Evolutionary conservation across 352 stramenopile species (phyloP), one percentile per base, ranked within the genome.

Genomic region (Elongisporangium anandrum): DNA sequence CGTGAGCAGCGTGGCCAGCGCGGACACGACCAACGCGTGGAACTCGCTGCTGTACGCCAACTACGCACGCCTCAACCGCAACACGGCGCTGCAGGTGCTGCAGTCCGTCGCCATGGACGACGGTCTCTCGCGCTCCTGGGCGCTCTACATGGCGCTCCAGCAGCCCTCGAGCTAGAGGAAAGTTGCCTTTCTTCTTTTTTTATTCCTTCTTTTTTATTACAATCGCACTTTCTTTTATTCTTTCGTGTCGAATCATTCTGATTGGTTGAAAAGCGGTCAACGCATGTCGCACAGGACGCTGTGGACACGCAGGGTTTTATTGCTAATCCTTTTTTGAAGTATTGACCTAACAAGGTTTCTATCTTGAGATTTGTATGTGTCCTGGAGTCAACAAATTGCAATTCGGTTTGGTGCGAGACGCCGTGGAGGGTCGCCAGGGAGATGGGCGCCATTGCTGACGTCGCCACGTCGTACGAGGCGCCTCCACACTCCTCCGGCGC

Each of bases 91-190:
- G n/a, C 45, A 62, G 1, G 75, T 84, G 58, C 80, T 94, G 52
- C 73, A 85, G 63, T 66, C 80, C 17, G 75, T 68, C 49, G 57
- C 69, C 5, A 76, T 94, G 67, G 83, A 90, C 69, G 73, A 92
- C 57, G 85, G 85, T 0, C 79, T 94, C 50, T 87, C 85, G 20
- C 80, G 73, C n/a, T 90, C 85, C 19, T 94, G 85, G 85, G 85
- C 85, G 17, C 64, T 94, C 17, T 94, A 94, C 71, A 81, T 85
- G 61, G 78, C 76, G 17, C 56, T 59, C 39, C 59, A 64, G 59
- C 51, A 41, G 29, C 29, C 29, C 29, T 15, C 29, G 29, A 41
- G 29, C 9, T 41, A 41, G 29, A 15, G 13, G 29, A 41, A 34
- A 41, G 29, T 41, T 41, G 29, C 29, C 29, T 41, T 41, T 41